A percentile compares a stretch with the other conserved stretches of the same genome.
Conservation (phyloP, 164 flowering plant species). For the Cinnamomum micranthum region DNA sequence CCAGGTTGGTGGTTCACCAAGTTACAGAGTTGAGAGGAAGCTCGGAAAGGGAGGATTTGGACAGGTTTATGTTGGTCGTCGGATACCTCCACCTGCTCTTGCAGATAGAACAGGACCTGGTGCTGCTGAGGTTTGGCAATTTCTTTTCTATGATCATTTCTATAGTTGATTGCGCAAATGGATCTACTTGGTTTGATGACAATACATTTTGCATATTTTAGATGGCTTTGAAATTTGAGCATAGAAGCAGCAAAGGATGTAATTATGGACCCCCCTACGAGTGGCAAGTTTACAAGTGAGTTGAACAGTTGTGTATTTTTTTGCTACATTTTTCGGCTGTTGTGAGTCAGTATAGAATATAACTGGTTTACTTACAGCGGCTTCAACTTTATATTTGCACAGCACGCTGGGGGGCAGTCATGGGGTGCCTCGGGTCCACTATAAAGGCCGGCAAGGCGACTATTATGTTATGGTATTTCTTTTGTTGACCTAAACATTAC, state of each 20-base stretch:
- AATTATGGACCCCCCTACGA: constrained; percentile 84
- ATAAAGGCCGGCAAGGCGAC: constrained; percentile 82
- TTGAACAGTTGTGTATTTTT: background rate
- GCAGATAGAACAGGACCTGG: constrained; percentile 52
- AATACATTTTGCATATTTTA: constrained; percentile 9
- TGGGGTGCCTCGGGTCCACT: constrained; percentile 81
- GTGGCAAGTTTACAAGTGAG: constrained; percentile 89
- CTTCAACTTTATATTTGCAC: constrained; percentile 16
- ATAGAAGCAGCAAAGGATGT: constrained; percentile 85
- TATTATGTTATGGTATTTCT: constrained; percentile 72
- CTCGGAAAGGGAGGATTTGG: constrained; percentile 95
- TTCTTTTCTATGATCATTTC: background rate
- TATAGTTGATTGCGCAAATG: background rate
- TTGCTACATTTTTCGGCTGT: background rate
- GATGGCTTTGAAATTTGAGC: constrained; percentile 91
- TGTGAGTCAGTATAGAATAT: no score
- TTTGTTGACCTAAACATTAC: background rate
- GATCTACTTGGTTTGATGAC: no score
- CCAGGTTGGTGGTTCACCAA: constrained; percentile 76
- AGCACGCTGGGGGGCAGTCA: constrained; percentile 85
- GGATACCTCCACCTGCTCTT: constrained; percentile 29
- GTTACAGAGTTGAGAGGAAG: constrained; percentile 61
- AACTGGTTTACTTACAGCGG: constrained; percentile 1
- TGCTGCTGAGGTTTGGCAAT: constrained; percentile 57
- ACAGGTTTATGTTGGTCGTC: constrained; percentile 84